Evolutionary conservation across 164 flowering plant genomes (phyloP).

Genomic region (Chloranthus sessilifolius): DNA sequence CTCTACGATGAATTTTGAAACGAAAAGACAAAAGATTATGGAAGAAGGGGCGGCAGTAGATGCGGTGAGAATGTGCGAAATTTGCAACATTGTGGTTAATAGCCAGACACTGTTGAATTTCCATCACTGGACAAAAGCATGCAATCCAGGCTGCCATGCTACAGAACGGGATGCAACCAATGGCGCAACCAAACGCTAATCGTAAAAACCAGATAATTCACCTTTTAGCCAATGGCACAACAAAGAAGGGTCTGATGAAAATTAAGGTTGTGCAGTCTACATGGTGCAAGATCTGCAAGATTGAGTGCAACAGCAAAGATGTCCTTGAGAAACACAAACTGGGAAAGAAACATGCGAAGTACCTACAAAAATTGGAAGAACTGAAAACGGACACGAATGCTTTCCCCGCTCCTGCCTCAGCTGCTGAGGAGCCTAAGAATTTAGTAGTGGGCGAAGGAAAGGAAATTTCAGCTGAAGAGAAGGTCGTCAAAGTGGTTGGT

Average conservation of each 20-base stretch:
- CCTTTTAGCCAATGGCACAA: constrained; percentile 6
- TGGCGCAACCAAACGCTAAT: not conserved
- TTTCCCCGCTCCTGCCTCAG: too few species aligned
- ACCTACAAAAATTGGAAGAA: constrained; percentile 28
- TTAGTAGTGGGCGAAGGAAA: too few species aligned
- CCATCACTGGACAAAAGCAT: constrained; percentile 47
- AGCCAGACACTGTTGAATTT: constrained; percentile 41
- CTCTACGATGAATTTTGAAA: constrained; percentile 34
- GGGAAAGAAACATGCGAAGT: constrained; percentile 59
- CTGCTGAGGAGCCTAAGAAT: constrained; percentile 3
- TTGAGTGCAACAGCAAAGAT: constrained; percentile 41
- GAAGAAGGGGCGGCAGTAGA: constrained; percentile 48
- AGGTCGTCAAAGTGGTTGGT: not conserved
- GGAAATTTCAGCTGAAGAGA: not conserved
- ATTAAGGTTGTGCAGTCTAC: constrained; percentile 35
- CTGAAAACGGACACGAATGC: not conserved
- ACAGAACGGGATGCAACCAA: not conserved
- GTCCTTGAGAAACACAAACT: constrained; percentile 38
- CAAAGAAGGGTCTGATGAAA: constrained; percentile 26
- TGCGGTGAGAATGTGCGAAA: constrained; percentile 36
- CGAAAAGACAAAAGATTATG: constrained; percentile 42
- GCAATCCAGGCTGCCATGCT: too few species aligned
- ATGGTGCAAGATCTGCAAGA: constrained; percentile 51
- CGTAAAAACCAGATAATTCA: not conserved
- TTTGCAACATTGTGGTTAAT: constrained; percentile 55